phyloP scores from a whole-genome alignment of 108 stramenopile species.

The Skeletonema marinoi region DNA sequence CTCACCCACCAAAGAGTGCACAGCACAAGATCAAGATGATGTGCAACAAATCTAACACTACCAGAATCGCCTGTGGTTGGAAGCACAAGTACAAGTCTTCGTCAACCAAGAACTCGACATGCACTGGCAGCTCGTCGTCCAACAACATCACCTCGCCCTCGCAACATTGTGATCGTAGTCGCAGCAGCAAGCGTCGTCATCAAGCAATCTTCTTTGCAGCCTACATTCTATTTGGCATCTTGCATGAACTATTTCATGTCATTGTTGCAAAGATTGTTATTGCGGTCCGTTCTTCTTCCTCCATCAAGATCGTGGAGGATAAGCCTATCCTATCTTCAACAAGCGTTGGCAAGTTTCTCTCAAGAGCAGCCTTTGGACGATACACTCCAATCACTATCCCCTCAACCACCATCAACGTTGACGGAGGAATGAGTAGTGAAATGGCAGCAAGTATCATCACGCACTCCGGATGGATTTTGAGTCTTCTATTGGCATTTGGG shows the following conservation, averaged over 20 bases:
- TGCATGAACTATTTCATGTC: slow-evolving; percentile 66
- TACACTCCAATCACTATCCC: slow-evolving; percentile 8
- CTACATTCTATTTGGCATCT: slow-evolving; percentile 58
- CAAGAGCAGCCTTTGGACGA: slow-evolving; percentile 28
- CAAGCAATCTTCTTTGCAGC: slow-evolving; percentile 16
- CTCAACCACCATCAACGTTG: background rate
- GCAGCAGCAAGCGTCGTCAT: background rate
- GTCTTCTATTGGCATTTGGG: slow-evolving; percentile 31
- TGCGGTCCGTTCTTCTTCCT: background rate
- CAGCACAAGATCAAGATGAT: no score
- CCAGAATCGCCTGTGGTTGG: no score
- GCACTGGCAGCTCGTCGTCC: no score
- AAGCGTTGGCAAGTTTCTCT: slow-evolving; percentile 21
- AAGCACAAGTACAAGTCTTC: no score
- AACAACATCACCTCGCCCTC: no score
- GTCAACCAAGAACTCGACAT: no score
- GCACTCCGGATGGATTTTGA: slow-evolving; percentile 69
- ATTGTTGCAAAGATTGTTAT: slow-evolving; percentile 27
- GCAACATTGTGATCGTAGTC: no score
- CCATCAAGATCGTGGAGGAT: background rate
- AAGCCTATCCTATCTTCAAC: no score
- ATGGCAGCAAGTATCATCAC: slow-evolving; percentile 20
- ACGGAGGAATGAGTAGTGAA: background rate
- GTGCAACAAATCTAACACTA: no score
- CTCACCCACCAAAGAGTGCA: no score